A percentile compares a stretch with the other conserved stretches of the same genome.
Evolutionary conservation across 225 moss, liverwort and hornwort species (phyloP).

Genomic region (Marchantia polymorpha): DNA sequence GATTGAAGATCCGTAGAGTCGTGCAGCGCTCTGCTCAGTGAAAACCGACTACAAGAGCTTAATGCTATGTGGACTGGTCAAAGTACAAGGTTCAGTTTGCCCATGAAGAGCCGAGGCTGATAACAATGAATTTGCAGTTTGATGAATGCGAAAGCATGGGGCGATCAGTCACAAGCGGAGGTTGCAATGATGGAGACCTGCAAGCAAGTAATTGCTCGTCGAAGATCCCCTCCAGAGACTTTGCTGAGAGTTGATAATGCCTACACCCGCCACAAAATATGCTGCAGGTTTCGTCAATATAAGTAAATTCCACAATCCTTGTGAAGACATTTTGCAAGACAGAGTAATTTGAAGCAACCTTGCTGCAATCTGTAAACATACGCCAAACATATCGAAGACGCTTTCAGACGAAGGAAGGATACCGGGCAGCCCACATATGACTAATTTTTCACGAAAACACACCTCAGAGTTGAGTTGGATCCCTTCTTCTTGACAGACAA

Average conservation of each 20-base stretch:
- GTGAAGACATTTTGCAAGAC: neutral
- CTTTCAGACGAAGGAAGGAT: neutral
- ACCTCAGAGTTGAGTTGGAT: conserved; percentile 71
- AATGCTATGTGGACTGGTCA: neutral
- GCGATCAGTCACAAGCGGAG: neutral
- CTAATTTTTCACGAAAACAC: neutral
- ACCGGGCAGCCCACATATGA: neutral
- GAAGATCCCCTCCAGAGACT: conserved; percentile 91
- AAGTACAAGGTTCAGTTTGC: neutral
- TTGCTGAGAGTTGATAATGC: conserved; percentile 70
- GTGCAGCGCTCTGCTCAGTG: conserved; percentile 64
- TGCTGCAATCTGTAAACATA: too few species aligned
- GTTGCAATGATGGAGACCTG: conserved; percentile 34
- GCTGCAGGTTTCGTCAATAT: neutral
- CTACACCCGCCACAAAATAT: conserved; percentile 17
- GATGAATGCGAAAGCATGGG: neutral
- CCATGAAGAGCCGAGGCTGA: neutral
- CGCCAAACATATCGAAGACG: too few species aligned
- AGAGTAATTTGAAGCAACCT: too few species aligned
- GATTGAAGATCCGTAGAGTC: conserved; percentile 83
- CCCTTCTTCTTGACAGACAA: conserved; percentile 83
- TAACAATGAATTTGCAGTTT: neutral
- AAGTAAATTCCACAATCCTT: too few species aligned
- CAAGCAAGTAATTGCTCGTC: conserved; percentile 87
- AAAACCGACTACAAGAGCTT: neutral